Evolutionary conservation across 805 yeast species (phyloP).

Genomic region (Candida insectalens): DNA sequence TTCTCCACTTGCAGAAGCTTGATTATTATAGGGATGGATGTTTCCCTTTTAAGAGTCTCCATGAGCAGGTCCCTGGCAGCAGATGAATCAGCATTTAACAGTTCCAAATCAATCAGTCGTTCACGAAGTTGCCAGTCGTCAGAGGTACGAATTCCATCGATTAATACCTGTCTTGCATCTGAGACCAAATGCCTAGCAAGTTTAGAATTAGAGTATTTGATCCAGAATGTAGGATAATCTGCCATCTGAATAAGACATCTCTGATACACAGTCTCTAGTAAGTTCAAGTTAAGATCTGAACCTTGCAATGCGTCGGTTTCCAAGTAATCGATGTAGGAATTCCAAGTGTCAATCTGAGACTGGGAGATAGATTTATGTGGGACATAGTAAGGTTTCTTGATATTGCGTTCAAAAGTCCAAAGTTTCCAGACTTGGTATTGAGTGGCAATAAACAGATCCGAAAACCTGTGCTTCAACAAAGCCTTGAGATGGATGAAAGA

Average conservation of each 20-base stretch:
- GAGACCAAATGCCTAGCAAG: slow-evolving; percentile 21
- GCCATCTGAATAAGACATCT: slow-evolving; percentile 39
- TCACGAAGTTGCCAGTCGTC: slow-evolving; percentile 23
- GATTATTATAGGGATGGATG: slow-evolving; percentile 27
- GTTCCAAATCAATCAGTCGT: slow-evolving; percentile 34
- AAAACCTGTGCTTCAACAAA: slow-evolving; percentile 35
- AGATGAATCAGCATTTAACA: slow-evolving; percentile 26
- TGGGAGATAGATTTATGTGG: slow-evolving; percentile 24
- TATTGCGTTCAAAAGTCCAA: slow-evolving; percentile 37
- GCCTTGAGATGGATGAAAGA: slow-evolving; percentile 23
- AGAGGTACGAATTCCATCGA: slow-evolving; percentile 24
- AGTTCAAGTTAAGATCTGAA: slow-evolving; percentile 13
- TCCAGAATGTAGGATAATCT: slow-evolving; percentile 38
- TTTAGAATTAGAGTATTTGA: slow-evolving; percentile 36
- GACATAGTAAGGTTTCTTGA: slow-evolving; percentile 29
- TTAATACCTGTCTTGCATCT: slow-evolving; percentile 30
- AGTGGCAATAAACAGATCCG: slow-evolving; percentile 44
- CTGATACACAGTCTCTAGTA: slow-evolving; percentile 30
- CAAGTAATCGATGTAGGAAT: slow-evolving; percentile 42
- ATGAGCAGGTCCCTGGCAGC: slow-evolving; percentile 28
- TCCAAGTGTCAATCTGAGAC: slow-evolving; percentile 49
- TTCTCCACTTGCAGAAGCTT: slow-evolving; percentile 34
- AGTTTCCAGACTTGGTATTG: slow-evolving; percentile 43
- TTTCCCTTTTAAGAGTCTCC: slow-evolving; percentile 15
- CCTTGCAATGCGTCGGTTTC: slow-evolving; percentile 28